Conservation (phyloP, 2,329 filamentous ascomycete genomes). For the Pseudogymnoascus verrucosus region DNA sequence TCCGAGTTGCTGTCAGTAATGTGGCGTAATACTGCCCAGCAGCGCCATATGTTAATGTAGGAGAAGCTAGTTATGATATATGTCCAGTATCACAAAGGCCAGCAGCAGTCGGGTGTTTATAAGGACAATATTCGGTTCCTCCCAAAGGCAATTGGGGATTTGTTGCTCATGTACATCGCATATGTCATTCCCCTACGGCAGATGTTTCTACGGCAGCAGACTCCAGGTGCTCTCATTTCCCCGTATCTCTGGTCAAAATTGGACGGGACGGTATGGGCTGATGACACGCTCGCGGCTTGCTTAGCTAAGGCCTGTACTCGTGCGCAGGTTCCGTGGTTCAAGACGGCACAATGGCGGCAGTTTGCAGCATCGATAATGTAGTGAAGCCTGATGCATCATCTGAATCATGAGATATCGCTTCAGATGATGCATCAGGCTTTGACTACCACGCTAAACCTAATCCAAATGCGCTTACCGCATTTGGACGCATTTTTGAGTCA, state of each 20-base stretch:
- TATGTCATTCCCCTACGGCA: slow-evolving; percentile 11
- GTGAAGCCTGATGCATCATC: no score
- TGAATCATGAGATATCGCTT: no score
- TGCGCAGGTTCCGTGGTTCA: slow-evolving; percentile 7
- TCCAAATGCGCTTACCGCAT: neutral
- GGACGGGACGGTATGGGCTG: neutral
- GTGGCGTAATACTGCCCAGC: slow-evolving; percentile 10
- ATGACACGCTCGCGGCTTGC: slow-evolving; percentile 11
- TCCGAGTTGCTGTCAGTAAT: slow-evolving; percentile 10
- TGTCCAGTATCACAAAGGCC: slow-evolving; percentile 14
- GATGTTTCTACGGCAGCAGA: slow-evolving; percentile 12
- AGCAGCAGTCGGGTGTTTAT: slow-evolving; percentile 12
- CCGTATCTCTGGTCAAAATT: slow-evolving; percentile 13
- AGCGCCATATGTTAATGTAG: slow-evolving; percentile 9
- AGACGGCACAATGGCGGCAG: slow-evolving; percentile 11
- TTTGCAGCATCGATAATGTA: slow-evolving; percentile 10
- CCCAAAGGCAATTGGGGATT: slow-evolving; percentile 12
- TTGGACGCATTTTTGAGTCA: neutral
- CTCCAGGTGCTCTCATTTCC: slow-evolving; percentile 8
- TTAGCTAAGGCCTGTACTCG: slow-evolving; percentile 8
- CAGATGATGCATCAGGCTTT: no score
- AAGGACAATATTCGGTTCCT: slow-evolving; percentile 18
- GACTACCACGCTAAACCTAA: neutral
- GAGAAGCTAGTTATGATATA: slow-evolving; percentile 16
- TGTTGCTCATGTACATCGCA: slow-evolving; percentile 13